Percentiles rank a stretch among this genome's conserved stretches.
phyloP scores from a whole-genome alignment of 2,329 filamentous ascomycete species.

The Lasiodiplodia hormozganensis region DNA sequence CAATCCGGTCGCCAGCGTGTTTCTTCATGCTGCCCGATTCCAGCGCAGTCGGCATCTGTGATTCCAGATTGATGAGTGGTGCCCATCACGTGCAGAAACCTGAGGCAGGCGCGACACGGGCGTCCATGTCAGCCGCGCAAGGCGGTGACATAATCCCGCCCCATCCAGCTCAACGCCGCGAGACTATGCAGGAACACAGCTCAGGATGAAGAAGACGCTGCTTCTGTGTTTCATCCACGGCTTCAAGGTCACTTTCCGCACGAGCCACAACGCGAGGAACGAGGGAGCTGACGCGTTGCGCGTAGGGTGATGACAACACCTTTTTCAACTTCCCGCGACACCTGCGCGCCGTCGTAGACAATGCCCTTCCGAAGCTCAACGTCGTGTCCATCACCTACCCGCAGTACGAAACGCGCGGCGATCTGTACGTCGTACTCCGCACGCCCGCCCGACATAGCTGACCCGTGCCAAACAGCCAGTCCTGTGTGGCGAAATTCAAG shows the following conservation, averaged over 20 bases:
- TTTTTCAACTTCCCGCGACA: slow-evolving; percentile 80
- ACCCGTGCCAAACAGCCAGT: not conserved
- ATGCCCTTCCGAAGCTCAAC: slow-evolving; percentile 71
- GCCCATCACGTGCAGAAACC: not conserved
- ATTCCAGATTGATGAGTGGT: not conserved
- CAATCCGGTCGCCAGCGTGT: not conserved
- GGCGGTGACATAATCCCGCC: slow-evolving; percentile 11
- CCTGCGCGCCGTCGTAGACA: slow-evolving; percentile 68
- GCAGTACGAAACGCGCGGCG: slow-evolving; percentile 80
- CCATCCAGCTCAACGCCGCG: slow-evolving; percentile 4
- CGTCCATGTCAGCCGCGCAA: slow-evolving; percentile 1
- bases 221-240: slow-evolving; percentile 86
- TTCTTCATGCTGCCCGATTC: not conserved
- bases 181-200: slow-evolving; percentile 26
- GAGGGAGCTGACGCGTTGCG: slow-evolving; percentile 23
- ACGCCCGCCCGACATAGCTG: slow-evolving; percentile 61
- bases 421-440: slow-evolving; percentile 64
- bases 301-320: slow-evolving; percentile 76
- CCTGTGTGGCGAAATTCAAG: slow-evolving; percentile 59
- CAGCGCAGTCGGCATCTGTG: not conserved
- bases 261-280: not conserved
- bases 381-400: slow-evolving; percentile 77
- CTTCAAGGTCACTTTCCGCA: slow-evolving; percentile 69
- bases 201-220: slow-evolving; percentile 76
- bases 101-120: not conserved